phyloP scores from a whole-genome alignment of 345 rosid genomes.

The Eucalyptus sideroxylon region DNA sequence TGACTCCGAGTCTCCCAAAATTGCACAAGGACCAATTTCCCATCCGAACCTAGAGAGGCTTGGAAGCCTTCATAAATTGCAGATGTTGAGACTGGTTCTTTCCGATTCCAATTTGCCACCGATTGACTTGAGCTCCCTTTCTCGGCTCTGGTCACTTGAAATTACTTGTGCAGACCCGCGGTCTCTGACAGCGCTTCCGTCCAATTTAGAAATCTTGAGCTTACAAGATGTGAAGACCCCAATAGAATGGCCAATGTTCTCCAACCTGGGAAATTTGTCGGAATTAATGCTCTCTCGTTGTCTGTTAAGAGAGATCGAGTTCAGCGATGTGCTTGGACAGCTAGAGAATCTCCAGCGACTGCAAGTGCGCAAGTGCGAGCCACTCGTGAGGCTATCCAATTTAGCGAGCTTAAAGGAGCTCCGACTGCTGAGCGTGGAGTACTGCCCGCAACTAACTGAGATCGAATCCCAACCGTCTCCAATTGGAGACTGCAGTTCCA shows the following conservation, averaged over 20 bases:
- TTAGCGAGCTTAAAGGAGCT: not conserved
- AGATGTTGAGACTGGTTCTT: not conserved
- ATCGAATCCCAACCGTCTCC: not conserved
- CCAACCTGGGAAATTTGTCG: not conserved
- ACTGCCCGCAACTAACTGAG: not conserved
- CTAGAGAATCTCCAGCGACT: not conserved
- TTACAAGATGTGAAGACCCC: not conserved
- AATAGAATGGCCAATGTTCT: not conserved
- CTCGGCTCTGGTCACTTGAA: not conserved
- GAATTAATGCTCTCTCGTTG: not conserved
- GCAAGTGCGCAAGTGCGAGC: not conserved
- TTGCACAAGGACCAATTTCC: fast-evolving
- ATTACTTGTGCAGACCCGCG: not conserved
- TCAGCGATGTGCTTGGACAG: not conserved
- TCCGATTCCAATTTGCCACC: not conserved
- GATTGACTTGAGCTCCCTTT: not conserved
- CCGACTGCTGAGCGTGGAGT: not conserved
- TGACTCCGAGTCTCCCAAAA: fast-evolving
- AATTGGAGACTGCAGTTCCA: not conserved
- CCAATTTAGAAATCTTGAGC: not conserved
- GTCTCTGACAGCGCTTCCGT: not conserved
- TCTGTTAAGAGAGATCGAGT: not conserved
- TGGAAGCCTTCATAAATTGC: not conserved
- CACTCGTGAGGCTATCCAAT: not conserved
- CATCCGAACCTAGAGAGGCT: not conserved